Percentiles rank a stretch among this genome's conserved stretches.
phyloP scores from a whole-genome alignment of 225 moss, liverwort and hornwort genomes.

The Rhytidiadelphus loreus region DNA sequence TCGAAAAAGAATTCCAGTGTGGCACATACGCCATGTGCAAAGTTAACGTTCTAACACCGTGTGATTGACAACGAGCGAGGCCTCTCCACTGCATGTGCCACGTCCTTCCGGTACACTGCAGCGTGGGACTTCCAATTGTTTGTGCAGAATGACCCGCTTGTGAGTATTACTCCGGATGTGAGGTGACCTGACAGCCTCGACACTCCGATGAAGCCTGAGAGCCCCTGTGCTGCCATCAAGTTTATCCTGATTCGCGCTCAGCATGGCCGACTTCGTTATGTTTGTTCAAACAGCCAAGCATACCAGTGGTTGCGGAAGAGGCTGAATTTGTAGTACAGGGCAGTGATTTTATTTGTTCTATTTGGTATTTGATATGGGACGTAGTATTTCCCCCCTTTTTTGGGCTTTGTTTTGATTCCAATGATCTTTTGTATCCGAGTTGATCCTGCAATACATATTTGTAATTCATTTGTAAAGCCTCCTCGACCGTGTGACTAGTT shows the following conservation, averaged over 20 bases:
- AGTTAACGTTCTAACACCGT: conserved; percentile 13
- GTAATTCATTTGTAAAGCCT: background rate
- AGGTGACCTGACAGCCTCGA: background rate
- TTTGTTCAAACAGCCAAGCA: conserved; percentile 20
- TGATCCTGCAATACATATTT: background rate
- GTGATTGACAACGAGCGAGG: conserved; percentile 19
- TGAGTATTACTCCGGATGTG: background rate
- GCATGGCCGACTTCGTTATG: conserved; percentile 1
- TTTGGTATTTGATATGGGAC: background rate
- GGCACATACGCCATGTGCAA: background rate
- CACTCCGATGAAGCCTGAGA: conserved; percentile 1
- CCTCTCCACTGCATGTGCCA: background rate
- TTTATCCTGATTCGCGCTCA: background rate
- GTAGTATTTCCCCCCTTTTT: background rate
- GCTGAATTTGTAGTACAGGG: conserved; percentile 16
- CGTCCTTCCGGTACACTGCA: background rate
- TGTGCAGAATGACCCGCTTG: conserved; percentile 3
- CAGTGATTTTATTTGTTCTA: background rate
- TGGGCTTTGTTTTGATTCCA: conserved; percentile 12
- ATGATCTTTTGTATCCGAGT: background rate
- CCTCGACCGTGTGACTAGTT: too few relatives aligned
- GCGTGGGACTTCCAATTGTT: conserved; percentile 5
- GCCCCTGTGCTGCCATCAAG: conserved; percentile 14
- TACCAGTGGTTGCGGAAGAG: conserved; percentile 35
- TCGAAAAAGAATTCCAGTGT: conserved; percentile 8